These are phyloP conservation scores for Annulohypoxylon nitens DNA, from an alignment of 495 filamentous ascomycete species.

Conservation along the genomic window DNA sequence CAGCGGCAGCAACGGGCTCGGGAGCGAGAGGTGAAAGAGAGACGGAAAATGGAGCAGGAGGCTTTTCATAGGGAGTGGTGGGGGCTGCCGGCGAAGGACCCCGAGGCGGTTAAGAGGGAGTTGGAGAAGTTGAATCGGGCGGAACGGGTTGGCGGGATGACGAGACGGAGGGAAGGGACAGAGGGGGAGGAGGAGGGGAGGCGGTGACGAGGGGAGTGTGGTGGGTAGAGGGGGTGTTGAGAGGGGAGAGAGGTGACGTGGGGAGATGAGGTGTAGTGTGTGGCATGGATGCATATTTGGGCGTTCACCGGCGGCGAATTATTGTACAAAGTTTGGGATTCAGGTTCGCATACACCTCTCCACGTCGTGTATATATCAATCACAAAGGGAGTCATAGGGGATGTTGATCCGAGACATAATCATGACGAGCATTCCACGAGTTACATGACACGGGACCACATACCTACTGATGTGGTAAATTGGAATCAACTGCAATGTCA, in stretches of 20 bases:
- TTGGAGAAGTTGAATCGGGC: slow-evolving; percentile 54
- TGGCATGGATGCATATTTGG: slow-evolving; percentile 41
- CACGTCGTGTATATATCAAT: slow-evolving; percentile 13
- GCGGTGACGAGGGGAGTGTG: slow-evolving; percentile 28
- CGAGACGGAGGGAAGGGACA: slow-evolving; percentile 32
- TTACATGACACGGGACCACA: not conserved
- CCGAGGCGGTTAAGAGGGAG: slow-evolving; percentile 54
- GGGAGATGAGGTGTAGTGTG: slow-evolving; percentile 6
- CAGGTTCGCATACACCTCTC: slow-evolving; percentile 36
- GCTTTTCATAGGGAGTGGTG: slow-evolving; percentile 72
- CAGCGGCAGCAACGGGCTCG: slow-evolving; percentile 73
- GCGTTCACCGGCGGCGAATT: slow-evolving; percentile 38
- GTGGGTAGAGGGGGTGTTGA: slow-evolving; percentile 14
- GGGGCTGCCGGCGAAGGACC: slow-evolving; percentile 65
- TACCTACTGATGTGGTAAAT: not conserved
- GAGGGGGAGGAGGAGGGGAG: slow-evolving; percentile 20
- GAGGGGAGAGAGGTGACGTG: not conserved
- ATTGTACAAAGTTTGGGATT: slow-evolving; percentile 30
- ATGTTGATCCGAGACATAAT: slow-evolving; percentile 3
- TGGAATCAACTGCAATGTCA: not conserved
- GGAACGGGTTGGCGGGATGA: slow-evolving; percentile 57
- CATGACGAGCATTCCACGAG: not conserved
- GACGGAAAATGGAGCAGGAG: slow-evolving; percentile 67
- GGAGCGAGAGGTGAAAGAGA: slow-evolving; percentile 71
- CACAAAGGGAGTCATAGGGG: slow-evolving; percentile 15